Percentiles rank a stretch among this genome's conserved stretches.
These are phyloP conservation scores for Ceratocystis ficicola DNA, from an alignment of 2,329 filamentous ascomycete species.

Conservation along the genomic window DNA sequence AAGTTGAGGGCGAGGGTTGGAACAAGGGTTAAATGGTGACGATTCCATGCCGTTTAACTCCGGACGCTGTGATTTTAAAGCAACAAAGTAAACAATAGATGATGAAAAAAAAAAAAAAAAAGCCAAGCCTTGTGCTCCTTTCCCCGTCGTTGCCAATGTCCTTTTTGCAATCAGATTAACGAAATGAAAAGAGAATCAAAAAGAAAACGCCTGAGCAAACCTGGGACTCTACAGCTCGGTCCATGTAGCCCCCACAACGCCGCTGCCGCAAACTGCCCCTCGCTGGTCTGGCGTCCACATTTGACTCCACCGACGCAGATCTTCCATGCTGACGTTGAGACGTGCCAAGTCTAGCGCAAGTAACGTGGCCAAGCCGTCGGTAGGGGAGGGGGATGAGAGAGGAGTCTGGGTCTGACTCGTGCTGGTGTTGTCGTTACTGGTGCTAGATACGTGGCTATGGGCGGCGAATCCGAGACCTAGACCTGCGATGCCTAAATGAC, in stretches of 20 bases:
- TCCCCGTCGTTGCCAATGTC: not conserved
- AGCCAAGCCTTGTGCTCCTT: not conserved
- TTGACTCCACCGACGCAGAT: constrained; percentile 25
- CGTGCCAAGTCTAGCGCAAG: constrained; percentile 44
- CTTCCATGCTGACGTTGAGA: constrained; percentile 41
- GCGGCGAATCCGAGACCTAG: not conserved
- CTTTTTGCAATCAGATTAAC: not conserved
- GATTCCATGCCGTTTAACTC: not conserved
- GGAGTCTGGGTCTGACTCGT: too few relatives aligned
- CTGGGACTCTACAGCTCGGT: constrained; percentile 6
- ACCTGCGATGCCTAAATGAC: too few relatives aligned
- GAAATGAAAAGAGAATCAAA: not conserved
- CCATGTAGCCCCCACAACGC: constrained; percentile 15
- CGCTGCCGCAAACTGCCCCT: constrained; percentile 22
- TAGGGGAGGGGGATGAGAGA: constrained; percentile 22
- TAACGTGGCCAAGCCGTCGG: constrained; percentile 33
- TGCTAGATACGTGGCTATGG: constrained; percentile 28
- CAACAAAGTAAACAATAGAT: not conserved
- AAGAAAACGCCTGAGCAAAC: not conserved
- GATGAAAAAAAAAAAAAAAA: not conserved
- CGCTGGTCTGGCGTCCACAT: constrained; percentile 25
- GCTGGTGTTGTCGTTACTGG: constrained; percentile 23
- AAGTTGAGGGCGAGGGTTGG: not conserved
- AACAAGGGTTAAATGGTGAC: not conserved
- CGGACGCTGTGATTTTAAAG: not conserved